These are phyloP conservation scores for Mycena galericulata DNA, from an alignment of 768 basidiomycete species.

Conservation along the genomic window DNA sequence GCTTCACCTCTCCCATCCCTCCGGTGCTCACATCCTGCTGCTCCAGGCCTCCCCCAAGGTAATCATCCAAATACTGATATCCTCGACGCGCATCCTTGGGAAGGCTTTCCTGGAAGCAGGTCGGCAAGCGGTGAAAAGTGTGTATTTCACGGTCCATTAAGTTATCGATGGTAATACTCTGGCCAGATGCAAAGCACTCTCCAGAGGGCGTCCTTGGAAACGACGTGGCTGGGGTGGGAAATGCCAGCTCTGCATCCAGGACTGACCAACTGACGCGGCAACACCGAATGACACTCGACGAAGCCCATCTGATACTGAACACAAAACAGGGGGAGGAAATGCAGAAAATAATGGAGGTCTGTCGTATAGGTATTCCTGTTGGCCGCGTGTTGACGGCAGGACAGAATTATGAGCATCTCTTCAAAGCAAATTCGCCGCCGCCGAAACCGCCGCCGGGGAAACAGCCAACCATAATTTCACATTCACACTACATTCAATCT, in stretches of 20 bases:
- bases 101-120: constrained; percentile 94
- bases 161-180: neutral
- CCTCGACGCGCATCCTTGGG: constrained; percentile 86
- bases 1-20: constrained; percentile 26
- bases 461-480: constrained; percentile 54
- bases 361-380: constrained; percentile 28
- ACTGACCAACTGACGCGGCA: constrained; percentile 88
- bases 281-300: constrained; percentile 94
- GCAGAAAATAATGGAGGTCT: constrained; percentile 80
- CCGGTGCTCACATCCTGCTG: constrained; percentile 3
- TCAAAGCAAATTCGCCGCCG: constrained; percentile 83
- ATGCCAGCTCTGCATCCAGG: constrained; percentile 78
- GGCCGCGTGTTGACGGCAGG: neutral
- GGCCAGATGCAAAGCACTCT: constrained; percentile 83
- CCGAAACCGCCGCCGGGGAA: constrained; percentile 60
- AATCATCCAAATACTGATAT: constrained; percentile 82
- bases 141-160: constrained; percentile 41
- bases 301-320: constrained; percentile 94
- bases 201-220: constrained; percentile 77
- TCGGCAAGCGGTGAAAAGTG: constrained; percentile 93
- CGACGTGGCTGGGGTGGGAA: constrained; percentile 79
- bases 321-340: constrained; percentile 77
- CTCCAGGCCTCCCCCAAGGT: constrained; percentile 87
- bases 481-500: constrained; percentile 95
- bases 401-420: constrained; percentile 93